Evolutionary conservation across 164 flowering plant genomes (phyloP).

Genomic region (Taxillus chinensis): DNA sequence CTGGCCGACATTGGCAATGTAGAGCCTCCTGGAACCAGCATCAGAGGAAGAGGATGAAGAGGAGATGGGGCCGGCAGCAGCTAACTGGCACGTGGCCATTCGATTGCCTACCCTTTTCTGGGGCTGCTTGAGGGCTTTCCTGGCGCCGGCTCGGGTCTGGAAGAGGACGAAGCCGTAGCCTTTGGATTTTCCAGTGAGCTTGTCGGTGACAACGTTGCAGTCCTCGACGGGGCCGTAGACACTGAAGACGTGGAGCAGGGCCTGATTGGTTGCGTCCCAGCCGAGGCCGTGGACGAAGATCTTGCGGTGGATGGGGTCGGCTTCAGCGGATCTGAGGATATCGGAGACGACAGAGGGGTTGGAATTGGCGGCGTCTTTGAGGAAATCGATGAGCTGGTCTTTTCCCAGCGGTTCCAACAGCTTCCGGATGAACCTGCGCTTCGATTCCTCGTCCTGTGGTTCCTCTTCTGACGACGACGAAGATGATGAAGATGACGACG

Average conservation of each 20-base stretch:
- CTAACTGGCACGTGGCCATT: conserved; percentile 35
- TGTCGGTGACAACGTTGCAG: conserved; percentile 28
- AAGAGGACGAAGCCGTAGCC: conserved; percentile 38
- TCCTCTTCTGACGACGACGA: neutral
- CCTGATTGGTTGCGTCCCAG: conserved; percentile 36
- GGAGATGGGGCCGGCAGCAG: conserved; percentile 15
- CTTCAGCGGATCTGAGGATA: conserved; percentile 14
- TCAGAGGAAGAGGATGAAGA: conserved; percentile 7
- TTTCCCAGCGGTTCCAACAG: conserved; percentile 33
- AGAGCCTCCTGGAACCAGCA: conserved; percentile 21
- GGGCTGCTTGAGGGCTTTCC: conserved; percentile 28
- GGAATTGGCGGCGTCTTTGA: conserved; percentile 20
- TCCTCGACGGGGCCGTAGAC: conserved; percentile 30
- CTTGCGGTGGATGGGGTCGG: conserved; percentile 37
- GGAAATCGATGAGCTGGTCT: conserved; percentile 28
- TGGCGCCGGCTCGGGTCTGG: conserved; percentile 21
- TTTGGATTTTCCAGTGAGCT: conserved; percentile 28
- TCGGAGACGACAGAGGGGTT: conserved; percentile 12
- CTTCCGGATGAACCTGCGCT: conserved; percentile 15
- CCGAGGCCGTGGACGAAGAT: conserved; percentile 40
- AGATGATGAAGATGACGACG: neutral
- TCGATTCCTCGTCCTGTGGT: conserved; percentile 4
- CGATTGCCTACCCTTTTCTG: conserved; percentile 43
- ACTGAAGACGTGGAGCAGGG: conserved; percentile 16
- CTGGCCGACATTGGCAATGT: conserved; percentile 20